Evolutionary conservation across 2,329 filamentous ascomycete species (phyloP).

Genomic region (Emmonsiellopsis sp.): DNA sequence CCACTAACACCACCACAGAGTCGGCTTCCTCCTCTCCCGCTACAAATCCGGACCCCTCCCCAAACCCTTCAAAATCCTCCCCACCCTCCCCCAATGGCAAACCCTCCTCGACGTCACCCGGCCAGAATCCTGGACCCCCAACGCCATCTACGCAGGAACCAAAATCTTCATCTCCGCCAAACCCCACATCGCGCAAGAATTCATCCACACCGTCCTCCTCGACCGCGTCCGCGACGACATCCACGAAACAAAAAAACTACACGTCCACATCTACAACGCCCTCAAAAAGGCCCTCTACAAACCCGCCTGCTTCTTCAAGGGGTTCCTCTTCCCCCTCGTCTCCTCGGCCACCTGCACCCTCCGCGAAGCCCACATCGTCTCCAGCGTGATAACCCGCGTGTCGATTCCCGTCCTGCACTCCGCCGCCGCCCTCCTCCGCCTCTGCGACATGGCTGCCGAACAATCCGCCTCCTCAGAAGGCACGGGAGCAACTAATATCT

Average conservation of each 20-base stretch:
- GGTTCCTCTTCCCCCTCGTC: slow-evolving; percentile 84
- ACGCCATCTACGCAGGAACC: slow-evolving; percentile 80
- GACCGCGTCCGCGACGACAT: slow-evolving; percentile 92
- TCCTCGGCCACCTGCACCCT: slow-evolving; percentile 80
- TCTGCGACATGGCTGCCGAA: slow-evolving; percentile 90
- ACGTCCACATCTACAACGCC: slow-evolving; percentile 88
- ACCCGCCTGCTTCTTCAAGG: slow-evolving; percentile 93
- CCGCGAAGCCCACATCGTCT: slow-evolving; percentile 84
- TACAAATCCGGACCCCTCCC: slow-evolving; percentile 96
- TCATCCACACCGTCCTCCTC: slow-evolving; percentile 77
- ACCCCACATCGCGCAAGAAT: slow-evolving; percentile 69
- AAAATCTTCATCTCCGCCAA: slow-evolving; percentile 85
- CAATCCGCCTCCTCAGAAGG: slow-evolving; percentile 73
- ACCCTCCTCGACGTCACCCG: slow-evolving; percentile 77
- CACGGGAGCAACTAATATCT: slow-evolving; percentile 86
- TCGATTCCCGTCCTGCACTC: slow-evolving; percentile 88
- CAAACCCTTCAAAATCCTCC: slow-evolving; percentile 95
- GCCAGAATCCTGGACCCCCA: slow-evolving; percentile 68
- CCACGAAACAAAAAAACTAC: slow-evolving; percentile 85
- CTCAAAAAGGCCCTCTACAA: slow-evolving; percentile 91
- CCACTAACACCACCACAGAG: slow-evolving; percentile 38
- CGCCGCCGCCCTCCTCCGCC: slow-evolving; percentile 77
- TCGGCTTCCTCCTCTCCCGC: slow-evolving; percentile 77
- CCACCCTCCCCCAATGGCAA: slow-evolving; percentile 86
- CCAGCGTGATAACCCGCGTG: slow-evolving; percentile 72